Base-by-base conservation (phyloP, 495 filamentous ascomycete genomes). In the Hypomontagnella submonticulosa region DNA sequence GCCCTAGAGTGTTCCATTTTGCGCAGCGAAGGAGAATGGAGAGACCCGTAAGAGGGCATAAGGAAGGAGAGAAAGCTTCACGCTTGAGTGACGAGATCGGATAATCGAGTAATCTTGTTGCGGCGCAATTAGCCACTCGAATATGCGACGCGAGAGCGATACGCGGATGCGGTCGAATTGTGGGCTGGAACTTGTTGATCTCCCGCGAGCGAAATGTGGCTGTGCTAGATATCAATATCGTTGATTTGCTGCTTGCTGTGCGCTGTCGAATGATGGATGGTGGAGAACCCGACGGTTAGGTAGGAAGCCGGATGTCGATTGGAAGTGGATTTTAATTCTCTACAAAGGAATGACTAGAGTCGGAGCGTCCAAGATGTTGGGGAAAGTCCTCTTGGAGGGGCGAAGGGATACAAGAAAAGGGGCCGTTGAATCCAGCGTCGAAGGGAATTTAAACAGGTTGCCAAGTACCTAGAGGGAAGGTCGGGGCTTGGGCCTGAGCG, bases 21-120 rank as follows among this genome's bases (percentile, higher is more conserved):
- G 77, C 82, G 84, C 67, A 93, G 76, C 61, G 92, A 92, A 61
- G 89, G 88, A 70, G 90, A 91, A 67, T 84, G 79, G 57, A 88
- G 79, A 73, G 88, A 90, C 69, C 85, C 85, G 88, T 90, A 91
- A 61, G 84, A 83, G 77, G 87, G 88, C 89, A 90, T 91, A 82
- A 75, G 81, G 77, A 79, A 73, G 48, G 55, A 58, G 43, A 64
- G 63, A 53, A 46, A 59, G 43, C 55, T 54, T 63, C 44, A 56
- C 43, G 59, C 49, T 60, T 43, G 8, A 23, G 20, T 32, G 23
- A 23, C 56, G 43, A 19, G 51, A 54, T 63, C 50, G 57, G 6
- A 69, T n/a, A 56, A 63, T 60, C 8, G 41, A 60, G 6, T 2
- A 27, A 69, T 59, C 59, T 56, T 63, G 54, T 38, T 34, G 2